A percentile compares a stretch with the other conserved stretches of the same genome.
phyloP scores from a whole-genome alignment of 331 rosid species.

The Telfairia occidentalis region DNA sequence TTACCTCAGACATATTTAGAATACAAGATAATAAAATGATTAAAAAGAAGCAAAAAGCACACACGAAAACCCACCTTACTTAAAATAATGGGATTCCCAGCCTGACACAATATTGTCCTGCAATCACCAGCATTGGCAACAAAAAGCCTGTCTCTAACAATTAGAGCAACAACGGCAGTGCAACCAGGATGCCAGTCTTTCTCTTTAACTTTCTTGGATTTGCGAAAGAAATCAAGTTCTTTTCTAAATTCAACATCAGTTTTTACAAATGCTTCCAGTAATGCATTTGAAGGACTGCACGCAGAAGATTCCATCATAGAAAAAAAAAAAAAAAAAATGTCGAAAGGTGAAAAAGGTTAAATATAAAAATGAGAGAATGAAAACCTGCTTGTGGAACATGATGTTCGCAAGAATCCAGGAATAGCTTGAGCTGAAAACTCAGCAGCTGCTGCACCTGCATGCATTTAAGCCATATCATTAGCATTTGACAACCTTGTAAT shows the following conservation, averaged over 20 bases:
- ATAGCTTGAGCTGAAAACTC: constrained; percentile 72
- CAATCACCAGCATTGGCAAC: constrained; percentile 92
- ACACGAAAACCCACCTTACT: constrained; percentile 44
- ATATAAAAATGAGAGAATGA: neutral
- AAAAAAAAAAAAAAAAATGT: neutral
- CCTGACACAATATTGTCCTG: constrained; percentile 64
- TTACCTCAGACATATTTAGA: neutral
- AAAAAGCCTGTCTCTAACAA: constrained; percentile 57
- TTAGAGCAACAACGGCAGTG: constrained; percentile 58
- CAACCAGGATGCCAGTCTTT: constrained; percentile 95
- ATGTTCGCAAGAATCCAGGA: constrained; percentile 57
- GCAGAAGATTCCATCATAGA: neutral
- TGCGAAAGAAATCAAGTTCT: constrained; percentile 48
- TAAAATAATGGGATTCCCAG: constrained; percentile 55
- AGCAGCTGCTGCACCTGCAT: constrained; percentile 86
- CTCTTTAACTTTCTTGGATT: constrained; percentile 53
- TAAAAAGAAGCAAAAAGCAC: constrained; percentile 1
- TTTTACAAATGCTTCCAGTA: constrained; percentile 55
- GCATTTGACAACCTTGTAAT: neutral
- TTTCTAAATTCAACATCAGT: constrained; percentile 70
- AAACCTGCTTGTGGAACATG: constrained; percentile 38
- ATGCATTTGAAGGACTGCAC: constrained; percentile 63
- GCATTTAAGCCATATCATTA: neutral
- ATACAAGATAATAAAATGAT: neutral
- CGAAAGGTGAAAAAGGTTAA: neutral